A percentile compares a stretch with the other conserved stretches of the same genome.
Conservation (phyloP, 176 grass and related monocot species). For the Avena sativa region DNA sequence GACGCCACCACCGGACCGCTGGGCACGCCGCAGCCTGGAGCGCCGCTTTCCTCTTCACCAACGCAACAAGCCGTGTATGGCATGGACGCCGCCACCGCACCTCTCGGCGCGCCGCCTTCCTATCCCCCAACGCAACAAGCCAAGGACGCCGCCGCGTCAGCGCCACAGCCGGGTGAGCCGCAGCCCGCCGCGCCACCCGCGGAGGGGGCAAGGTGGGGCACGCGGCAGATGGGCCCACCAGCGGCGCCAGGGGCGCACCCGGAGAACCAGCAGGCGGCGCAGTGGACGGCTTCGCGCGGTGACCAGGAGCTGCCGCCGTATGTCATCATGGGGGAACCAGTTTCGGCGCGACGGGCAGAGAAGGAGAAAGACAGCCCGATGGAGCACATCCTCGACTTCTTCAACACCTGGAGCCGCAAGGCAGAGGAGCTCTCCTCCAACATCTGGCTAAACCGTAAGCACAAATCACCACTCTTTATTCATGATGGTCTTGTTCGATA, state of each 20-base stretch:
- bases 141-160: not conserved
- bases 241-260: conserved; percentile 75
- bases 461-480: not conserved
- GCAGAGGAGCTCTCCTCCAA: conserved; percentile 86
- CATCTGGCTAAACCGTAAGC: conserved; percentile 84
- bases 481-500: not conserved
- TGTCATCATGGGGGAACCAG: conserved; percentile 49
- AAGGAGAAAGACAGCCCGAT: conserved; percentile 57
- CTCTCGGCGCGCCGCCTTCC: not conserved
- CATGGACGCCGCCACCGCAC: not conserved
- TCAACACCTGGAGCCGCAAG: conserved; percentile 86
- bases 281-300: conserved; percentile 50
- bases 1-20: not conserved
- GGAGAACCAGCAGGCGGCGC: conserved; percentile 74
- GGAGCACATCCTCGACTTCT: conserved; percentile 89
- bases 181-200: not conserved
- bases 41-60: not conserved
- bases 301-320: conserved; percentile 86
- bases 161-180: conserved; percentile 46
- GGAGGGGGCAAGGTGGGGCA: conserved; percentile 67
- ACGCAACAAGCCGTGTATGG: not conserved
- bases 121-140: not conserved
- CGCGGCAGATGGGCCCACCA: conserved; percentile 75
- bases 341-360: not conserved
- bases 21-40: not conserved